Conservation (phyloP, 1,284 basidiomycete species). For the Leccinum subrobustum region DNA sequence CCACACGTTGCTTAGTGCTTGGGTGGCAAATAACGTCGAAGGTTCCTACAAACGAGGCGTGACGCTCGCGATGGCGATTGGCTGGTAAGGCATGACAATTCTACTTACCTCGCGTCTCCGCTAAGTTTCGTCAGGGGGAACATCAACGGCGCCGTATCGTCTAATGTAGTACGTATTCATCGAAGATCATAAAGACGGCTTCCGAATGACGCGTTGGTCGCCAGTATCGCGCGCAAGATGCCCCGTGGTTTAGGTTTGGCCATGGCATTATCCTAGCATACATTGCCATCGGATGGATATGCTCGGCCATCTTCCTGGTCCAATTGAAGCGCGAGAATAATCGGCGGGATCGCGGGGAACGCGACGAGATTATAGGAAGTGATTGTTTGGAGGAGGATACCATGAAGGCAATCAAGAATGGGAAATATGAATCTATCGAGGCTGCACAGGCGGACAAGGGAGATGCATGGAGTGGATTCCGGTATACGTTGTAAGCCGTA, state of each 20-base stretch:
- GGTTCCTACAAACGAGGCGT: slow-evolving; percentile 42
- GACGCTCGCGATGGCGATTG: slow-evolving; percentile 40
- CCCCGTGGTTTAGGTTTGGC: slow-evolving; percentile 50
- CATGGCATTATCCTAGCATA: slow-evolving; percentile 52
- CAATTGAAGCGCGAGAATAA: slow-evolving; percentile 44
- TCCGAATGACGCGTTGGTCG: neutral
- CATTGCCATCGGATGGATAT: slow-evolving; percentile 46
- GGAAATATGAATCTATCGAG: slow-evolving; percentile 38
- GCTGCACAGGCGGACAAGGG: slow-evolving; percentile 44
- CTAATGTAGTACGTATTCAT: slow-evolving; percentile 39
- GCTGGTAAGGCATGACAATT: slow-evolving; percentile 26
- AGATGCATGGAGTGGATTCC: slow-evolving; percentile 49
- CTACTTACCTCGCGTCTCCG: neutral
- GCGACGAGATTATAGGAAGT: slow-evolving; percentile 44
- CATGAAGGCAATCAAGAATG: slow-evolving; percentile 31
- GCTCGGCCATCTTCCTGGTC: slow-evolving; percentile 38
- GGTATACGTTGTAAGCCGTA: slow-evolving; percentile 34
- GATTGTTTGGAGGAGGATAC: slow-evolving; percentile 17
- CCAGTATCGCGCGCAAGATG: slow-evolving; percentile 37
- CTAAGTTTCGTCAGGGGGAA: slow-evolving; percentile 35
- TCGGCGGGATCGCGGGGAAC: slow-evolving; percentile 44
- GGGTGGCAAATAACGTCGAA: slow-evolving; percentile 52
- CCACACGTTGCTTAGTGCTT: slow-evolving; percentile 37
- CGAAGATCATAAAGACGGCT: slow-evolving; percentile 22
- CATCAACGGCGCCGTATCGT: slow-evolving; percentile 46